Base-by-base conservation (phyloP, 495 filamentous ascomycete genomes). In the Geopyxis carbonaria region DNA sequence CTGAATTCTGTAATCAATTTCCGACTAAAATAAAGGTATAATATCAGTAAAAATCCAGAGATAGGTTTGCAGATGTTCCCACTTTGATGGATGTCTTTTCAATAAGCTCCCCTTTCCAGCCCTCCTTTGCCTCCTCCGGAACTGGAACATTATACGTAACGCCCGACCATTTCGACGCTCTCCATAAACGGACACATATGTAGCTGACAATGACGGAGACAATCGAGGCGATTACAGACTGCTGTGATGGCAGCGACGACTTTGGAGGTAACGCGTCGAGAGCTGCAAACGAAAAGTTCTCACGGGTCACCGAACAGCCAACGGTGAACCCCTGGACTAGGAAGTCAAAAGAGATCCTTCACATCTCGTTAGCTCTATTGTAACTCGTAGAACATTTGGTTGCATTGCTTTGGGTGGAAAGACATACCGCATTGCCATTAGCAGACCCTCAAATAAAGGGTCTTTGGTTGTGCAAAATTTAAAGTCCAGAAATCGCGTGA, bases 1-100 rank as follows among this genome's bases (percentile, higher is more conserved):
- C 59, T 79, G 78, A 28, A 87, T 78, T 0, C 68, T 65, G 2
- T 38, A 31, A 66, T 69, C 24, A 68, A 70, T 22, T 64, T 68
- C 0, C 65, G 53, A 20, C 64, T 59, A n/a, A n/a, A n/a, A n/a
- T n/a, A n/a, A n/a, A n/a, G n/a, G n/a, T 45, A 6, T n/a, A n/a
- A n/a, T n/a, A n/a, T n/a, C n/a, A n/a, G 9, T n/a, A 16, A 16
- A n/a, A 16, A 15, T 30, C 14, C 15, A 30, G 21, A 24, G 28
- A n/a, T 15, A 8, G 39, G n/a, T n/a, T n/a, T n/a, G n/a, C n/a
- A n/a, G n/a, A n/a, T n/a, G n/a, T n/a, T n/a, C 43, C 34, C 34
- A 65, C 64, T 47, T 67, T 73, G 41, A 76, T 64, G 8, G 55
- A 56, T 0, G 72, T 68, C 10, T 75, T 56, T 11, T 79, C 71